phyloP scores from a whole-genome alignment of 805 yeast genomes.

The Crinitomyces ghanaensis region DNA sequence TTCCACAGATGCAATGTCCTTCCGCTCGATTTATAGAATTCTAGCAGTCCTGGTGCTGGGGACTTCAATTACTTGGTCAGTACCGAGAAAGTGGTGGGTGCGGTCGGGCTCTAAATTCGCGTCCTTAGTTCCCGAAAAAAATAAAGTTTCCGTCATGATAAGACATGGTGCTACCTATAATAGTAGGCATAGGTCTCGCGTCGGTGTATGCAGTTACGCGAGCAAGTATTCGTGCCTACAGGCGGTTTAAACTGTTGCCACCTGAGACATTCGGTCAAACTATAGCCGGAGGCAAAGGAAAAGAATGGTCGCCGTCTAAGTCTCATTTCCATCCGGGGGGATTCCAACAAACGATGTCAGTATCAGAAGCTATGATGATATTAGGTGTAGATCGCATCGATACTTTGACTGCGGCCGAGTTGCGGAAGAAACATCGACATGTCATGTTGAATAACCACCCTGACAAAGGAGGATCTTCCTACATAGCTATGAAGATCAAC shows the following conservation, averaged over 20 bases:
- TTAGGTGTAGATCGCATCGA: constrained; percentile 33
- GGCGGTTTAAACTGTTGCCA: constrained; percentile 21
- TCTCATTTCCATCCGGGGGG: constrained; percentile 25
- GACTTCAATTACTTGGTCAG: too few species aligned
- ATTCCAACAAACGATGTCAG: constrained; percentile 33
- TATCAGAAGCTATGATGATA: constrained; percentile 42
- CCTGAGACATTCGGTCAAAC: constrained; percentile 20
- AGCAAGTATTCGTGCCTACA: constrained; percentile 24
- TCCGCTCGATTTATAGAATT: too few species aligned
- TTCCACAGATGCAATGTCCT: too few species aligned
- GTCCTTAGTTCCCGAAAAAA: too few species aligned
- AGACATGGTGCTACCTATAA: constrained; percentile 21
- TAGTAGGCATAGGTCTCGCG: constrained; percentile 21
- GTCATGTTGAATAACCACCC: constrained; percentile 89
- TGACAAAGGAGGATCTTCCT: constrained; percentile 88
- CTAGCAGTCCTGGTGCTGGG: too few species aligned
- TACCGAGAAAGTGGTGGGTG: too few species aligned
- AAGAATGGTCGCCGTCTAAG: neutral
- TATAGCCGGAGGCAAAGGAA: constrained; percentile 2
- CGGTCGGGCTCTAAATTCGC: too few species aligned
- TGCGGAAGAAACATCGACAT: constrained; percentile 70
- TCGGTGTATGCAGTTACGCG: constrained; percentile 19
- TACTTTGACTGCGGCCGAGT: constrained; percentile 35
- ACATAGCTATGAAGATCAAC: constrained; percentile 79
- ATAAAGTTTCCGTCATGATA: too few species aligned